Evolutionary conservation across 805 yeast species (phyloP).

Genomic region (Schwanniomyces pseudopolymorphus): DNA sequence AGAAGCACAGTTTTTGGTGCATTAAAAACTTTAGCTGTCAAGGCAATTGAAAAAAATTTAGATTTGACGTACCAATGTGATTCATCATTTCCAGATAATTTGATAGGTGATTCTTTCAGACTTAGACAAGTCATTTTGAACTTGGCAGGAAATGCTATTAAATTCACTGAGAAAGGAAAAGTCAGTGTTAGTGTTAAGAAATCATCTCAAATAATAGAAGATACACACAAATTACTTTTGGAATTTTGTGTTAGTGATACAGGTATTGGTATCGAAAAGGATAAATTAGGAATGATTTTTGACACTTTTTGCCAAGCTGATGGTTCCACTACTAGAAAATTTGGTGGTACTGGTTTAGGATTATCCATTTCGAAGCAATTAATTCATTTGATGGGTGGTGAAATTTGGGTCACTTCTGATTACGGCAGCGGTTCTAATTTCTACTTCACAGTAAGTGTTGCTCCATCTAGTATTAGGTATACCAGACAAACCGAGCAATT

Average conservation of each 20-base stretch:
- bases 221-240: conserved; percentile 48
- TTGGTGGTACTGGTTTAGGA: conserved; percentile 92
- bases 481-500: conserved; percentile 66
- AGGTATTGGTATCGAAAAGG: conserved; percentile 86
- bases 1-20: conserved; percentile 91
- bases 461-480: conserved; percentile 64
- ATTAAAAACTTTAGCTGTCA: conserved; percentile 82
- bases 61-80: conserved; percentile 81
- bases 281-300: conserved; percentile 79
- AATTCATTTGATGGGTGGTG: conserved; percentile 91
- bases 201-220: conserved; percentile 32
- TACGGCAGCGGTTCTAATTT: conserved; percentile 83
- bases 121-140: conserved; percentile 83
- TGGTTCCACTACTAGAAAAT: conserved; percentile 88
- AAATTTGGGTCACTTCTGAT: conserved; percentile 83
- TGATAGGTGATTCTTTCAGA: conserved; percentile 87
- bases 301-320: conserved; percentile 93
- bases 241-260: conserved; percentile 90
- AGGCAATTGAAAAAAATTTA: conserved; percentile 82
- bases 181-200: conserved; percentile 74
- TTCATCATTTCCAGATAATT: conserved; percentile 81
- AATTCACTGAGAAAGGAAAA: conserved; percentile 80
- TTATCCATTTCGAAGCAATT: conserved; percentile 83
- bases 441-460: conserved; percentile 76
- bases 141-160: conserved; percentile 86